phyloP scores from a whole-genome alignment of 139 green algal species.

The Chlamydomonas schloesseri region DNA sequence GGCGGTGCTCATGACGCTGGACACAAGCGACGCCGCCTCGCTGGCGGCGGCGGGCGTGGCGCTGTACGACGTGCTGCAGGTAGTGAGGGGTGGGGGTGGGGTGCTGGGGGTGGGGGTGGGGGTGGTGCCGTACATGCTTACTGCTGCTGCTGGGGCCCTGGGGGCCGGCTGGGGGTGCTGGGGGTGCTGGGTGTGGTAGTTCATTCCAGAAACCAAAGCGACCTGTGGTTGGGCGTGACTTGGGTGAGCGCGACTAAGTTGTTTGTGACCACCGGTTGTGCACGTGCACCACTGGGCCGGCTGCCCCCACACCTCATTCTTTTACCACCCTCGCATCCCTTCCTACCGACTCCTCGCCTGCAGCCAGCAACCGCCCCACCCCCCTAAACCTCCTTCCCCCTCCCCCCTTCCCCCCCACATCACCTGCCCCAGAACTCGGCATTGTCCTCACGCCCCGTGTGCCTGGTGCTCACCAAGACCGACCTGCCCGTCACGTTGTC shows the following conservation, averaged over 20 bases:
- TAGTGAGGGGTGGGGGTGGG: background rate
- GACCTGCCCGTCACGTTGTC: background rate
- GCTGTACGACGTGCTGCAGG: constrained; percentile 14
- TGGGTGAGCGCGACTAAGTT: no score
- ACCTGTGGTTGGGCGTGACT: no score
- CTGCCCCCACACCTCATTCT: no score
- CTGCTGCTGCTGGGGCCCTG: no score
- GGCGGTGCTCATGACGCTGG: background rate
- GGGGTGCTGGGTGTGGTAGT: no score
- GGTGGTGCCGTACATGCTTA: no score
- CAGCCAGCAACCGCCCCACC: background rate
- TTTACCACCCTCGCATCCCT: background rate
- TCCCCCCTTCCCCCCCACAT: background rate
- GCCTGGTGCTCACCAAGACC: constrained; percentile 16
- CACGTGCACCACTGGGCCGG: no score
- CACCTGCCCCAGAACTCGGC: background rate
- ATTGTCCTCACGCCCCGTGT: background rate
- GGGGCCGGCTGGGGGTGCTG: no score
- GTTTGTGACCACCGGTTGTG: no score
- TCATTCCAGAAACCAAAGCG: no score
- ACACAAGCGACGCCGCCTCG: background rate
- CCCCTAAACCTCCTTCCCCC: background rate
- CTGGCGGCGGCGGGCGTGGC: constrained; percentile 6
- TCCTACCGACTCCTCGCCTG: no score
- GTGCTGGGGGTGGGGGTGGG: background rate